phyloP scores from a whole-genome alignment of 2,329 filamentous ascomycete genomes.

The Dendrostoma leiphaemia region DNA sequence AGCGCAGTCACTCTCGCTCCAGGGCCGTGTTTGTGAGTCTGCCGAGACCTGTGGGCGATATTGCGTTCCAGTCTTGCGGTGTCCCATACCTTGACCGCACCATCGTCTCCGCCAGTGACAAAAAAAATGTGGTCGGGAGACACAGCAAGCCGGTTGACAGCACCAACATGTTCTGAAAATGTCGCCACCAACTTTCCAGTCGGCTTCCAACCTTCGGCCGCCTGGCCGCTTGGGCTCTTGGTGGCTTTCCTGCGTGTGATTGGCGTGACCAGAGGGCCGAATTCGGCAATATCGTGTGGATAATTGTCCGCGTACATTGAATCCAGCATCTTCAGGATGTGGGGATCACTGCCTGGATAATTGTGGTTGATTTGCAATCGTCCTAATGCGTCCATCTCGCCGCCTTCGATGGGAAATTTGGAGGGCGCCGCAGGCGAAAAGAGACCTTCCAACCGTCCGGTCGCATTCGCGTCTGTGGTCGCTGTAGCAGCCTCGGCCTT shows the following conservation, averaged over 20 bases:
- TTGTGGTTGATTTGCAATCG: conserved; percentile 69
- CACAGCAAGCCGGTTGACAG: conserved; percentile 77
- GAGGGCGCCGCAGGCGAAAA: conserved; percentile 39
- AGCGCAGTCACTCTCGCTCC: conserved; percentile 75
- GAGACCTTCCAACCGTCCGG: conserved; percentile 59
- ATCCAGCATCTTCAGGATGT: conserved; percentile 71
- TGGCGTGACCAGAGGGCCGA: conserved; percentile 78
- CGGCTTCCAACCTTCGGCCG: conserved; percentile 70
- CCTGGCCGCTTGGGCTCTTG: conserved; percentile 48
- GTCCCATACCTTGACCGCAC: conserved; percentile 91
- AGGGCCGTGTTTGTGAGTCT: conserved; percentile 74
- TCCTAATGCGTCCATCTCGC: conserved; percentile 32
- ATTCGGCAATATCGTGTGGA: conserved; percentile 62
- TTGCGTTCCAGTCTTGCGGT: conserved; percentile 86
- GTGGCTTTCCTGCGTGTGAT: conserved; percentile 54
- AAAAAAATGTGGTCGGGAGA: conserved; percentile 94
- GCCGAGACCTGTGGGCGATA: conserved; percentile 80
- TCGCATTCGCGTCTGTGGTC: conserved; percentile 58
- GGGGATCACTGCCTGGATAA: conserved; percentile 77
- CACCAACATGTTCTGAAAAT: conserved; percentile 81
- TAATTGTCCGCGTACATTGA: conserved; percentile 77
- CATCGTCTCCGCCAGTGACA: conserved; percentile 88
- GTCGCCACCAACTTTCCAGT: conserved; percentile 81
- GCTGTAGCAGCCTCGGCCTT: conserved; percentile 59
- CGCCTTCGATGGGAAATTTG: conserved; percentile 31